Conservation (phyloP, 2,329 filamentous ascomycete species). For the Diaporthe vaccinii region DNA sequence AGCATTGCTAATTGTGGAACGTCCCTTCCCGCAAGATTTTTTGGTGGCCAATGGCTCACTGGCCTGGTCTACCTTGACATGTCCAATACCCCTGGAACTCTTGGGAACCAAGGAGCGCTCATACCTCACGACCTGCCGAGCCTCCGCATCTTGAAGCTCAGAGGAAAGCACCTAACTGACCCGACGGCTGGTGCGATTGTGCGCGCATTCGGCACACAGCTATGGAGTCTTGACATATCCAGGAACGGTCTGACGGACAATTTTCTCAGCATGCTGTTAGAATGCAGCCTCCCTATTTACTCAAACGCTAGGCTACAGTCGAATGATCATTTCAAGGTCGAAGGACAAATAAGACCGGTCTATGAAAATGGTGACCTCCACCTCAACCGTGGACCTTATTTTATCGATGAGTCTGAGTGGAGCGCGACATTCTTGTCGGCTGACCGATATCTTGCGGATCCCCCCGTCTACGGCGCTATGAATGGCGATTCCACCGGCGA, state of each 20-base stretch:
- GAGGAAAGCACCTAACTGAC: slow-evolving; percentile 62
- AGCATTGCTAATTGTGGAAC: slow-evolving; percentile 59
- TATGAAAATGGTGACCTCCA: slow-evolving; percentile 48
- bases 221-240: slow-evolving; percentile 71
- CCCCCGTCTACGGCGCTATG: slow-evolving; percentile 56
- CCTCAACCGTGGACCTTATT: slow-evolving; percentile 57
- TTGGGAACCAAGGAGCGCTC: slow-evolving; percentile 52
- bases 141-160: slow-evolving; percentile 66
- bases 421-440: slow-evolving; percentile 61
- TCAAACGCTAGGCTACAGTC: slow-evolving; percentile 49
- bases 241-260: slow-evolving; percentile 66
- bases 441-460: slow-evolving; percentile 62
- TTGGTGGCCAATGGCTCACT: slow-evolving; percentile 53
- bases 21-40: slow-evolving; percentile 57
- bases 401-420: slow-evolving; percentile 61
- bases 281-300: slow-evolving; percentile 49
- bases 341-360: slow-evolving; percentile 58
- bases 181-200: slow-evolving; percentile 51
- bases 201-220: slow-evolving; percentile 50
- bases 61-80: slow-evolving; percentile 66
- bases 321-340: slow-evolving; percentile 56
- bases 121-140: slow-evolving; percentile 55
- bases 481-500: background rate
- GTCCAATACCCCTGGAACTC: slow-evolving; percentile 62
- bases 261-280: slow-evolving; percentile 51